Percentiles rank a stretch among this genome's conserved stretches.
Evolutionary conservation across 768 basidiomycete genomes (phyloP).

Genomic region (Cystobasidium ongulense): DNA sequence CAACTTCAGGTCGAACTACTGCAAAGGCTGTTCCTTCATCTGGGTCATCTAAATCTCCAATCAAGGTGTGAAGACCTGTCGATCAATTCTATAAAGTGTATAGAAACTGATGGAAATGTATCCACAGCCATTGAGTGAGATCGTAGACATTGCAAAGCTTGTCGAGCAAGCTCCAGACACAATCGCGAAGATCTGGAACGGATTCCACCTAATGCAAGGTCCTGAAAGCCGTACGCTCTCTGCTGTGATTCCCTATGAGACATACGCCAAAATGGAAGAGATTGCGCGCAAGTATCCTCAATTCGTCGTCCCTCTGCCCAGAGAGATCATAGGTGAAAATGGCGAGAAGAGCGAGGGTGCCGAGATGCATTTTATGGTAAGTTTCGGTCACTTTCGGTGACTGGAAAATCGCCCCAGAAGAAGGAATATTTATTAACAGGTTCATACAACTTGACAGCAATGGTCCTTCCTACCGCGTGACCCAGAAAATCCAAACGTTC

Average conservation of each 20-base stretch:
- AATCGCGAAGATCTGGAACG: slow-evolving; percentile 17
- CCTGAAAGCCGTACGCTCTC: slow-evolving; percentile 5
- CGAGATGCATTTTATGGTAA: slow-evolving; percentile 45
- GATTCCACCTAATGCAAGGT: slow-evolving; percentile 13
- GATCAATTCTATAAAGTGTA: not conserved
- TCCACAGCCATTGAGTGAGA: slow-evolving; percentile 19
- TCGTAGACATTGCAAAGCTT: slow-evolving; percentile 23
- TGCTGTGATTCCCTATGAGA: slow-evolving; percentile 64
- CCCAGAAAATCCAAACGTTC: slow-evolving; percentile 45
- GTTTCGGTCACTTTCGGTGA: too few species aligned
- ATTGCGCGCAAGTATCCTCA: slow-evolving; percentile 61
- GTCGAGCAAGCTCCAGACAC: not conserved
- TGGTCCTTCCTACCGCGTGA: slow-evolving; percentile 66
- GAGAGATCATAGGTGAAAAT: slow-evolving; percentile 52
- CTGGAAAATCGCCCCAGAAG: too few species aligned
- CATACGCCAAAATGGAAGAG: slow-evolving; percentile 63
- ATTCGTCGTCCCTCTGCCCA: slow-evolving; percentile 74
- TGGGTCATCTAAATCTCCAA: slow-evolving; percentile 2
- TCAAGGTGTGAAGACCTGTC: not conserved
- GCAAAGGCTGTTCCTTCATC: not conserved
- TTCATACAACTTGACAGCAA: slow-evolving; percentile 52
- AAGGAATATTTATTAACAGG: too few species aligned
- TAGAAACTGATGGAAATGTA: not conserved
- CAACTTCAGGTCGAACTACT: not conserved
- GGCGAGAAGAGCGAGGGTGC: slow-evolving; percentile 51